Conservation (phyloP, 2,329 filamentous ascomycete genomes). For the Fusarium sp. region DNA sequence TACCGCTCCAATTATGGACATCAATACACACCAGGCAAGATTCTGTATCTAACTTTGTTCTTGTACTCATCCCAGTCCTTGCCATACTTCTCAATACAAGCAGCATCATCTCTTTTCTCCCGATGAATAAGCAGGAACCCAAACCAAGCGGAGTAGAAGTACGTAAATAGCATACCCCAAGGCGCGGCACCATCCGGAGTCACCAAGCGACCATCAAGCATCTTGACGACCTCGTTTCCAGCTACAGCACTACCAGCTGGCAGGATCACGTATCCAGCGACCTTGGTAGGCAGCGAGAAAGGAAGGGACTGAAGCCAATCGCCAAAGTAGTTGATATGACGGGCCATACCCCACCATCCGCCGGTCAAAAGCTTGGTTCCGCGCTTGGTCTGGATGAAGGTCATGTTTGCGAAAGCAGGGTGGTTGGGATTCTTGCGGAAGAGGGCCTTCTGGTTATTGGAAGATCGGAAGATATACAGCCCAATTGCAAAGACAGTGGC, state of each 20-base stretch:
- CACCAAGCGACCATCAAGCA: conserved; percentile 67
- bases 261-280: conserved; percentile 80
- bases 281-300: conserved; percentile 83
- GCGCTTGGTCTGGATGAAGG: conserved; percentile 82
- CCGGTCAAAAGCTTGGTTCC: conserved; percentile 82
- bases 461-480: conserved; percentile 85
- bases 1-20: fast-evolving
- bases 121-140: conserved; percentile 83
- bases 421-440: conserved; percentile 88
- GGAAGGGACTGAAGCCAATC: conserved; percentile 93
- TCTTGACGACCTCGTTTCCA: conserved; percentile 60
- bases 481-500: conserved; percentile 72
- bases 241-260: conserved; percentile 54
- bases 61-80: conserved; percentile 89
- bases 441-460: conserved; percentile 92
- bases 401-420: conserved; percentile 77
- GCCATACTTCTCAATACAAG: conserved; percentile 87
- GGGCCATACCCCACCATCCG: conserved; percentile 90
- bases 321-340: conserved; percentile 93
- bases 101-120: conserved; percentile 84
- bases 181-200: conserved; percentile 77
- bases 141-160: conserved; percentile 93
- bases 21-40: conserved; percentile 73
- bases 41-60: conserved; percentile 77
- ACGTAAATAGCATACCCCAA: conserved; percentile 86